Conservation (phyloP, 192 early-diverging fungal genomes). For the Allomyces arbusculus region DNA sequence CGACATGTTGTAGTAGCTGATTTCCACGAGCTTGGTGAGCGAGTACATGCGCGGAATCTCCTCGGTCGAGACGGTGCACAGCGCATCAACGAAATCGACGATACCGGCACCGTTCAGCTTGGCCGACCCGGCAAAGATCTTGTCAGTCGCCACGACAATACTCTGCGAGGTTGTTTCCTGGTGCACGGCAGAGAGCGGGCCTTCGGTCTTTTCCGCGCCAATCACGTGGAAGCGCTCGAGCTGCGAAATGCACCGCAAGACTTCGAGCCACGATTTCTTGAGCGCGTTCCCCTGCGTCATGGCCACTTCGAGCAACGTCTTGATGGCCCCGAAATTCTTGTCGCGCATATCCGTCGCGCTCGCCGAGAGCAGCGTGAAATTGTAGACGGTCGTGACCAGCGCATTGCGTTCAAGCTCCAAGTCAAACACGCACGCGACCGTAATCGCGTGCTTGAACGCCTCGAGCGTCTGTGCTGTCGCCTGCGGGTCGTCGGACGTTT, state of each 20-base stretch:
- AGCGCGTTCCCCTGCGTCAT: conserved; percentile 43
- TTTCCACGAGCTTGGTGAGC: conserved; percentile 85
- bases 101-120: conserved; percentile 63
- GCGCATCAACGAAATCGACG: conserved; percentile 66
- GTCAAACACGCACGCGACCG: conserved; percentile 58
- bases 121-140: conserved; percentile 60
- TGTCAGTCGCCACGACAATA: conserved; percentile 61
- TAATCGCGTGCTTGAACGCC: conserved; percentile 63
- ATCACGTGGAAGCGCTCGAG: conserved; percentile 72
- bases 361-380: conserved; percentile 58
- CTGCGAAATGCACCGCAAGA: conserved; percentile 63
- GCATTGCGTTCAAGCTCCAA: conserved; percentile 78
- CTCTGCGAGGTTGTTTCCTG: conserved; percentile 43
- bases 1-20: conserved; percentile 91
- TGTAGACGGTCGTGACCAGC: conserved; percentile 73
- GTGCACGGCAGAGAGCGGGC: conserved; percentile 1
- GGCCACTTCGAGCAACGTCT: conserved; percentile 60
- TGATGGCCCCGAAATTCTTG: conserved; percentile 83
- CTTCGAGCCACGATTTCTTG: conserved; percentile 56
- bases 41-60: conserved; percentile 85
- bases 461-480: conserved; percentile 48
- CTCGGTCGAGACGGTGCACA: conserved; percentile 69
- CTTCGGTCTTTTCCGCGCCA: conserved; percentile 28
- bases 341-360: conserved; percentile 66
- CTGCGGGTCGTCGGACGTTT: conserved; percentile 57